Base-by-base conservation (phyloP, 768 basidiomycete genomes). In the Phanerochaete carnosa region DNA sequence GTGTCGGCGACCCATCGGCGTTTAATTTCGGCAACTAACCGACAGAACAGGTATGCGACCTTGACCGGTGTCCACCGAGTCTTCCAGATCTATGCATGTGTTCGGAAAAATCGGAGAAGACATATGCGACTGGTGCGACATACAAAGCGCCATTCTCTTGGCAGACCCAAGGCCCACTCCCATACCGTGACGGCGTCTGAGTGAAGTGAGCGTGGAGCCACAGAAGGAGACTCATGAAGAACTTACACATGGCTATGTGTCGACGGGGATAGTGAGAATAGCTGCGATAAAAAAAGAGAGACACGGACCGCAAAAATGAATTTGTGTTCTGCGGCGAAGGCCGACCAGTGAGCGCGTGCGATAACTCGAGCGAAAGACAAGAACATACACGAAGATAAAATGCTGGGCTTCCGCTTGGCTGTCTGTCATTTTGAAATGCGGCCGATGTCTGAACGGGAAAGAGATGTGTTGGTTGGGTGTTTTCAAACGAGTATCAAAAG, bases 11-110 rank as follows among this genome's bases (percentile, higher is more conserved):
- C 7, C 22, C 16, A 16, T 8, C 13, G 37, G 33, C 1, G n/a
- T 15, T 29, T 60, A 57, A 62, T 70, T 28, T 66, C 66, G 73
- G 33, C 49, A 45, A 76, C 82, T 72, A 70, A 84, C 90, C 90
- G 83, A 77, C 90, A 92, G 79, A 92, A 90, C 65, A 92, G 81
- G 74, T 92, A 92, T 52, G 90, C 86, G 61, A 85, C 72, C 74
- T 92, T 92, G 71, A 92, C 90, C 50, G 90, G 89, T 39, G 89
- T 91, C 90, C 90, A 92, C 65, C 80, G 82, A 15, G 88, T 90
- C 75, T 83, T 89, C 90, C 90, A 92, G 64, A 91, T 82, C 90
- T 92, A 65, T 56, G 50, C 12, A n/a, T 12, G 22, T 26, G 46
- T 16, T 23, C 8, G 45, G 9, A 22, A 7, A 23, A 13, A 26